Conservation (phyloP, 1,284 basidiomycete species). For the Apiotrichum laibachii region DNA sequence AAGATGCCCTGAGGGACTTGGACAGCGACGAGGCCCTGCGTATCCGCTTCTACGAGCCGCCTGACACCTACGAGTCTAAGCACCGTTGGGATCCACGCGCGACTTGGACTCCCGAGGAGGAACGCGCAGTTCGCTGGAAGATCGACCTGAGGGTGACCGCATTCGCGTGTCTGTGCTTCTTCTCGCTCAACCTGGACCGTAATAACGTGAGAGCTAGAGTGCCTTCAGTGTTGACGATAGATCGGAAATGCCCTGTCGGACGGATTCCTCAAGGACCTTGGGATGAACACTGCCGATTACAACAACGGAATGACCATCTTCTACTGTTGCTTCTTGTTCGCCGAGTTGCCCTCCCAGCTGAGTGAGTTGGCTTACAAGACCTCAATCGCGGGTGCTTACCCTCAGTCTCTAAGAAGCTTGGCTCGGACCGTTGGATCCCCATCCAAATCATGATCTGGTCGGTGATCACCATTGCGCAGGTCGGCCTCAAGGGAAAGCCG, state of each 20-base stretch:
- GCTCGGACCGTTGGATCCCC: slow-evolving; percentile 49
- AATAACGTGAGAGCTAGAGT: slow-evolving; percentile 20
- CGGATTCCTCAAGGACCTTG: slow-evolving; percentile 48
- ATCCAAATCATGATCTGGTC: slow-evolving; percentile 50
- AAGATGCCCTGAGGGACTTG: too few relatives aligned
- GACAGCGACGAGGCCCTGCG: too few relatives aligned
- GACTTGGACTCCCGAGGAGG: slow-evolving; percentile 48
- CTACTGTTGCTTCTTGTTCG: slow-evolving; percentile 37
- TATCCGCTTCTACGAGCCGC: slow-evolving; percentile 33
- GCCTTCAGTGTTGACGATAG: too few relatives aligned
- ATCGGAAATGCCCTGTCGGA: slow-evolving; percentile 45
- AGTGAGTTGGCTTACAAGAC: slow-evolving; percentile 12
- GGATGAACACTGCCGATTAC: slow-evolving; percentile 46
- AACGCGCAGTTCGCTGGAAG: slow-evolving; percentile 34
- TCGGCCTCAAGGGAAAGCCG: slow-evolving; percentile 26
- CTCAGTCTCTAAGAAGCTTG: slow-evolving; percentile 47
- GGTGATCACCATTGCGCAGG: slow-evolving; percentile 36
- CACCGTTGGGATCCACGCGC: slow-evolving; percentile 47
- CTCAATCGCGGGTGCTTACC: too few relatives aligned
- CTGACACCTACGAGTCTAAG: slow-evolving; percentile 42
- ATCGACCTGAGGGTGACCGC: slow-evolving; percentile 31
- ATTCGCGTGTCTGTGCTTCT: slow-evolving; percentile 42
- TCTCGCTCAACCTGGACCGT: slow-evolving; percentile 40
- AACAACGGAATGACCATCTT: slow-evolving; percentile 46
- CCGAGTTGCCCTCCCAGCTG: slow-evolving; percentile 48